Evolutionary conservation across 345 rosid genomes (phyloP).

Genomic region (Arabis alpina): DNA sequence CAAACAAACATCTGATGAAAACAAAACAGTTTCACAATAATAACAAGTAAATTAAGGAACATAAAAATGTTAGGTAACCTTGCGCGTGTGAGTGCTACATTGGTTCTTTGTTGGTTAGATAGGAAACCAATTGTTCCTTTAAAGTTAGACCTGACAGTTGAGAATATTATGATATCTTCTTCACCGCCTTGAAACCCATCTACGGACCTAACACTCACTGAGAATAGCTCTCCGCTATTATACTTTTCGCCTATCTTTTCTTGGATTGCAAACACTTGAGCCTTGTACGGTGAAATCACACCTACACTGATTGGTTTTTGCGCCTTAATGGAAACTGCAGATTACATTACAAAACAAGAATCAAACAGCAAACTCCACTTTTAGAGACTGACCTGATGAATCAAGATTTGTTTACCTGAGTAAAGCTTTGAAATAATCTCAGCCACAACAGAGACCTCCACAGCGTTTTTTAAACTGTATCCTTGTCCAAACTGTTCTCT

Average conservation of each 20-base stretch:
- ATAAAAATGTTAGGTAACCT: constrained; percentile 36
- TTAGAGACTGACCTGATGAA: not conserved
- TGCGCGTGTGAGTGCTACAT: constrained; percentile 53
- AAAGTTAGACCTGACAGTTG: constrained; percentile 54
- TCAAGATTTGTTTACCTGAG: constrained; percentile 44
- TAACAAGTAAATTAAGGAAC: not conserved
- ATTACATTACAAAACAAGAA: constrained; percentile 18
- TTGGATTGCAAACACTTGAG: constrained; percentile 57
- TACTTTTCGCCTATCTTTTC: constrained; percentile 43
- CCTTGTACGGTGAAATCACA: constrained; percentile 58
- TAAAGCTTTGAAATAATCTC: constrained; percentile 44
- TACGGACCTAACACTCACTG: constrained; percentile 47
- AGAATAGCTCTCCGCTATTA: constrained; percentile 20
- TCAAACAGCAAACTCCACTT: constrained; percentile 1
- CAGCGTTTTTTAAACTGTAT: constrained; percentile 41
- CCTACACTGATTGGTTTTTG: constrained; percentile 41
- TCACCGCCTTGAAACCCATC: constrained; percentile 65
- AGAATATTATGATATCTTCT: constrained; percentile 56
- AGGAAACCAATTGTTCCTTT: constrained; percentile 50
- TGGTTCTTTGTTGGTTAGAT: constrained; percentile 46
- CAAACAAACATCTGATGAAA: not conserved
- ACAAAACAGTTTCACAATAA: constrained; percentile 8
- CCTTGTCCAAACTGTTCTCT: constrained; percentile 45
- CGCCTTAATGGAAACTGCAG: constrained; percentile 38
- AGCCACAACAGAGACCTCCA: constrained; percentile 49